Conservation (phyloP, 345 rosid genomes). For the Trapa incisa region DNA sequence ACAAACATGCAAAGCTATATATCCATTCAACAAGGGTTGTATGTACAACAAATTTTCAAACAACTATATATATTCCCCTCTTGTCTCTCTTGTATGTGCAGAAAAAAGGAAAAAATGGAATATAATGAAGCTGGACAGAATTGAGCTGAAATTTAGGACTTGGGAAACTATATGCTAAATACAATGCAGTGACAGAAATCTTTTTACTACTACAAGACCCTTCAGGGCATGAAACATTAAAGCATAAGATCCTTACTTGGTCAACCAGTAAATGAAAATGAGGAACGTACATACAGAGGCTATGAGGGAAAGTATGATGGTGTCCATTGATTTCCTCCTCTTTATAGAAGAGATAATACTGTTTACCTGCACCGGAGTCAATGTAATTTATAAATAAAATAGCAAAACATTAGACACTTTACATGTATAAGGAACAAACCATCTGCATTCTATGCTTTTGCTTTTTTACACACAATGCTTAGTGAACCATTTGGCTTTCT, state of each 20-base stretch:
- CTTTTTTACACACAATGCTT: background rate
- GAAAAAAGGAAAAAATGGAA: background rate
- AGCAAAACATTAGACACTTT: background rate
- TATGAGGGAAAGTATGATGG: slow-evolving; percentile 81
- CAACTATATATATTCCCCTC: background rate
- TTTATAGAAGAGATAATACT: slow-evolving; percentile 65
- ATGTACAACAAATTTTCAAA: background rate
- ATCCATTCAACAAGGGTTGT: background rate
- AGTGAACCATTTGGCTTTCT: background rate
- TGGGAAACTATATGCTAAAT: background rate
- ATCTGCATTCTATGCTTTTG: background rate
- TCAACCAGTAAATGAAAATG: slow-evolving; percentile 86
- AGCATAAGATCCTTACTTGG: slow-evolving; percentile 39
- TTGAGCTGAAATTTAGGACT: background rate
- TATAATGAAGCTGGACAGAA: background rate
- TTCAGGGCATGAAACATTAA: background rate
- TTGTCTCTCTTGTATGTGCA: no score
- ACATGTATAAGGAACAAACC: background rate
- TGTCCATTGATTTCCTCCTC: slow-evolving; percentile 94
- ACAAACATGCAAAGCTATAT: background rate
- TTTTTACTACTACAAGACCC: background rate
- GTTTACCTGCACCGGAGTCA: slow-evolving; percentile 59
- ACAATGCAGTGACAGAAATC: background rate
- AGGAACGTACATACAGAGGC: slow-evolving; percentile 93
- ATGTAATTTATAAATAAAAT: background rate